These are phyloP conservation scores for Tolypocladium ovalisporum DNA, from an alignment of 2,329 filamentous ascomycete genomes.

Conservation along the genomic window DNA sequence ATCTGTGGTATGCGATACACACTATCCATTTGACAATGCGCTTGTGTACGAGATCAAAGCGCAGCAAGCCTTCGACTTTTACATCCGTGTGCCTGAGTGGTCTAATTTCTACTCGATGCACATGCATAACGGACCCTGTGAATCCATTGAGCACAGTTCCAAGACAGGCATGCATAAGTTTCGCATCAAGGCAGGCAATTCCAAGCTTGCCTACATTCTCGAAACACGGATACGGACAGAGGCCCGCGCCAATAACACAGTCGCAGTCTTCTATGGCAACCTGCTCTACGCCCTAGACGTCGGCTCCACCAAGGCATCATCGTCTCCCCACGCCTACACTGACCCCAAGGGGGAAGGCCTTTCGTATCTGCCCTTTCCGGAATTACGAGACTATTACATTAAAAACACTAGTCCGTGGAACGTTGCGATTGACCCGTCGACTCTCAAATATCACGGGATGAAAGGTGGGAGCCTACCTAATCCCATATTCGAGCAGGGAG, in stretches of 20 bases:
- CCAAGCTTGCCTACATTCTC: slow-evolving; percentile 10
- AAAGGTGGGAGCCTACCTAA: slow-evolving; percentile 12
- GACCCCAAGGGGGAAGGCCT: slow-evolving; percentile 8
- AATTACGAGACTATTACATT: slow-evolving; percentile 20
- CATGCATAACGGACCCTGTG: slow-evolving; percentile 8
- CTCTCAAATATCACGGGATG: slow-evolving; percentile 12
- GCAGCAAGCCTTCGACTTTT: slow-evolving; percentile 14
- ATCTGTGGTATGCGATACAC: slow-evolving; percentile 32
- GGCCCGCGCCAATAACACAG: slow-evolving; percentile 19
- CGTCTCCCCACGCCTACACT: slow-evolving; percentile 10
- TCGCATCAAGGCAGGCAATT: slow-evolving; percentile 7
- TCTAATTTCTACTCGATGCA: slow-evolving; percentile 6
- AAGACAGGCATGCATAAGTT: slow-evolving; percentile 12
- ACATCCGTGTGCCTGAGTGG: slow-evolving; percentile 18
- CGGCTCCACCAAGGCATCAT: slow-evolving; percentile 14
- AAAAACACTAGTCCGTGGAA: slow-evolving; percentile 17
- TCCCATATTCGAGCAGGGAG: slow-evolving; percentile 14
- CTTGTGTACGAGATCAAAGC: slow-evolving; percentile 16
- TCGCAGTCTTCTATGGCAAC: slow-evolving; percentile 30
- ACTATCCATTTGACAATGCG: slow-evolving; percentile 28
- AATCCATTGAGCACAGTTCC: background rate
- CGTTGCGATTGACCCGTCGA: slow-evolving; percentile 16
- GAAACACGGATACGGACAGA: slow-evolving; percentile 10
- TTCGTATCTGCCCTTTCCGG: slow-evolving; percentile 10
- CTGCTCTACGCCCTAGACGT: slow-evolving; percentile 31